A percentile compares a stretch with the other conserved stretches of the same genome.
phyloP scores from a whole-genome alignment of 257 asterid species.

The Lantana camara region DNA sequence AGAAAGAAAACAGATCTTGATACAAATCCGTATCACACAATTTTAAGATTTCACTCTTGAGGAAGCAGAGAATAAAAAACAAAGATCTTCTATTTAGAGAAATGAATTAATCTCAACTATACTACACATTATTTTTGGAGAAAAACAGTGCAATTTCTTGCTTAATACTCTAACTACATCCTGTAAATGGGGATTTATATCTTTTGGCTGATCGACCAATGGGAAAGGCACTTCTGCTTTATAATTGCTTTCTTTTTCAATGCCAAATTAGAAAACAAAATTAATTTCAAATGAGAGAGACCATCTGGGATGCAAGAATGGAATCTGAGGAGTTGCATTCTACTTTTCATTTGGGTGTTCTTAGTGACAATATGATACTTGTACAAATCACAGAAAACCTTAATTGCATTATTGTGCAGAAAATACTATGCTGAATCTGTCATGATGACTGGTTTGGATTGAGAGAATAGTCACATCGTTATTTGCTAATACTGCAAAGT shows the following conservation, averaged over 20 bases:
- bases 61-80: background rate
- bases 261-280: background rate
- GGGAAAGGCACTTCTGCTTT: background rate
- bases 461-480: background rate
- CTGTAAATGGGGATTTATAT: background rate
- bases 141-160: conserved; percentile 4
- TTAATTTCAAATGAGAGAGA: background rate
- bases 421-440: no score
- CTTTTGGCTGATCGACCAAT: conserved; percentile 10
- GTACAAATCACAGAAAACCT: background rate
- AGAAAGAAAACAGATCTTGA: background rate
- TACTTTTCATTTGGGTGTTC: conserved; percentile 11
- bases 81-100: background rate
- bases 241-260: background rate
- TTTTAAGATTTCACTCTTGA: conserved; percentile 3
- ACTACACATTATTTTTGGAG: background rate
- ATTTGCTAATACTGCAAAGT: background rate
- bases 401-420: background rate
- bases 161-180: background rate
- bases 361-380: background rate
- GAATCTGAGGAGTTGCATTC: background rate
- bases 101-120: background rate
- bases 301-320: background rate
- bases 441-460: no score
- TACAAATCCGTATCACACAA: conserved; percentile 3